phyloP scores from a whole-genome alignment of 2,329 filamentous ascomycete species.

The Phialophora chinensis region DNA sequence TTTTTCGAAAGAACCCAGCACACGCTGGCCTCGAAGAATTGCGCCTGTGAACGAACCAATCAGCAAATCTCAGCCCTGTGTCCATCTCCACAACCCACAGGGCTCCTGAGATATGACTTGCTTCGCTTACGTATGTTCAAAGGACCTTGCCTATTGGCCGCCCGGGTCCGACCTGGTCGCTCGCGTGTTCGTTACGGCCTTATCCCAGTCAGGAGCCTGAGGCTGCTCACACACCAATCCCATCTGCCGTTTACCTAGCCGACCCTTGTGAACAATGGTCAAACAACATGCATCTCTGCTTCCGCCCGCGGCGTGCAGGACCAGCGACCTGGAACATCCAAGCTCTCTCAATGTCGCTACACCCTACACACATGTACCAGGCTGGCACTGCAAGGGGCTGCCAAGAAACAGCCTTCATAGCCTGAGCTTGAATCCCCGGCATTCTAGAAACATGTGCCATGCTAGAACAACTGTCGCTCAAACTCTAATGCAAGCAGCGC shows the following conservation, averaged over 20 bases:
- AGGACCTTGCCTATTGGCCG: background rate
- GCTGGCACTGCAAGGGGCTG: slow-evolving; percentile 2
- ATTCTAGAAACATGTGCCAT: slow-evolving; percentile 5
- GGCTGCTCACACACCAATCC: background rate
- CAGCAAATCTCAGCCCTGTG: background rate
- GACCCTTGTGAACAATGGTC: background rate
- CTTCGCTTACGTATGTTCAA: slow-evolving; percentile 6
- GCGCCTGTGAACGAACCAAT: slow-evolving; percentile 6
- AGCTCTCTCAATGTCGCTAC: background rate
- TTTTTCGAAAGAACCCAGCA: background rate
- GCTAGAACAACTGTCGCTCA: background rate
- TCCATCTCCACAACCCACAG: background rate
- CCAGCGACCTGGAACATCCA: slow-evolving; percentile 2
- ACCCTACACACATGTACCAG: background rate
- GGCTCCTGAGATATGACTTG: slow-evolving; percentile 1
- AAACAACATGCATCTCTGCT: background rate
- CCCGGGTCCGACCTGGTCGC: background rate
- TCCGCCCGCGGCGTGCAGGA: background rate
- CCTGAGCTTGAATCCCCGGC: background rate
- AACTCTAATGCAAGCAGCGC: background rate
- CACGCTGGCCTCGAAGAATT: background rate
- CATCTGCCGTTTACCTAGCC: slow-evolving; percentile 1
- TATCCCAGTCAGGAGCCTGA: background rate
- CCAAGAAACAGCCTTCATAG: background rate
- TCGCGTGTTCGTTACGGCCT: slow-evolving; percentile 8